Base-by-base conservation (phyloP, 1,284 basidiomycete genomes). In the Inonotus obliquus region DNA sequence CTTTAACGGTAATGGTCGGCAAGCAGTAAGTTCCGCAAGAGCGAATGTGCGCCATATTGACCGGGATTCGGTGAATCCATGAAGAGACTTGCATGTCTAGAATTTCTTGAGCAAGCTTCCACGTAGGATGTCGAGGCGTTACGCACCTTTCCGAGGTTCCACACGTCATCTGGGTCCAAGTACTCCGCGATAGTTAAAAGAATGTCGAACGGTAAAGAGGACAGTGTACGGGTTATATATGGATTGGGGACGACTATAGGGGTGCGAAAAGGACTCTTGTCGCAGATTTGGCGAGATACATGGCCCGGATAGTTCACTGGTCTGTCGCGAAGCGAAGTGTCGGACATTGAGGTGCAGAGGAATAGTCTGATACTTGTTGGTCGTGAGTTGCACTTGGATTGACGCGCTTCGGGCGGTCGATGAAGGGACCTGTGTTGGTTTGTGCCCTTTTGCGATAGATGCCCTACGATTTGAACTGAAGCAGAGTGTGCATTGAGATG, bases 31-130 rank as follows among this genome's bases (percentile, higher is more conserved):
- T 13, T 89, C 75, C 62, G 79, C 77, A 52, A 78, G 75, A 6
- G 87, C 85, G 37, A 87, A 79, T 61, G 82, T 78, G 48, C 84
- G 82, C 71, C 85, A 87, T 6, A 89, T 83, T 1, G 85, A 80
- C 25, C 85, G 79, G 3, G 86, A 87, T 14, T 77, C 79, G 5
- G 82, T 77, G 63, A 86, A 85, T 35, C 80, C 76, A 48, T 81
- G 79, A 5, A 89, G 73, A 7, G 80, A 76, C 73, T 79, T 82
- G 70, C 82, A 86, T 6, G 84, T 83, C 87, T 88, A 41, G 2
- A 51, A 32, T 11, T 25, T 27, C 38, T 32, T 62, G 21, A 48
- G 37, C n/a, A 37, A 4, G 41, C 9, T 32, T 38, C 6, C 9
- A 2, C 14, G 13, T 5, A 27, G 54, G 27, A n/a, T 19, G 2